phyloP scores from a whole-genome alignment of 2,329 filamentous ascomycete genomes.

The Bisporella sp. region DNA sequence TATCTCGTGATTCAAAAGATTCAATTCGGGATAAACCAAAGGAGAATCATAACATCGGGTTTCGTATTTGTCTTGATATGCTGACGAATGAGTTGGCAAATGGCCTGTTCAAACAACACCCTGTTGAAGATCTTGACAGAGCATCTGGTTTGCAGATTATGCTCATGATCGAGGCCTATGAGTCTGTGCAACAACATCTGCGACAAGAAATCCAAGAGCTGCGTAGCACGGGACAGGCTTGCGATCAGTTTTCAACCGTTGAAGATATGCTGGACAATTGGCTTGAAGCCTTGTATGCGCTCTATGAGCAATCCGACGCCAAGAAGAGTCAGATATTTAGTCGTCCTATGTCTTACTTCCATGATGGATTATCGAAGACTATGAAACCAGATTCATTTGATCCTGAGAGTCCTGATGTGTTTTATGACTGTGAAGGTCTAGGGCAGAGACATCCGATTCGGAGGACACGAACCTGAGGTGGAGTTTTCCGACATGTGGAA shows the following conservation, averaged over 20 bases:
- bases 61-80: conserved; percentile 23
- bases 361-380: too few species aligned
- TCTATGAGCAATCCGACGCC: conserved; percentile 16
- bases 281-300: conserved; percentile 22
- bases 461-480: too few species aligned
- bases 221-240: conserved; percentile 4
- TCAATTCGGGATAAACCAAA: background rate
- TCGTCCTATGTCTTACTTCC: too few species aligned
- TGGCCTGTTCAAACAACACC: conserved; percentile 14
- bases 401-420: too few species aligned
- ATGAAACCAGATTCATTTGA: too few species aligned
- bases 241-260: conserved; percentile 11
- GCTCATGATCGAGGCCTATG: conserved; percentile 27
- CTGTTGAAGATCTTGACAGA: conserved; percentile 8
- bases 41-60: conserved; percentile 12
- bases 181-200: conserved; percentile 18
- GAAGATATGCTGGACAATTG: conserved; percentile 22
- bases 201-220: conserved; percentile 11
- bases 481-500: too few species aligned
- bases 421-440: too few species aligned
- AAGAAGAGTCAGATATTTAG: background rate
- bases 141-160: conserved; percentile 23
- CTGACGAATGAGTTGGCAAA: conserved; percentile 21
- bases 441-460: too few species aligned
- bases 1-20: background rate